Conservation (phyloP, 2,329 filamentous ascomycete genomes). For the Hypocrella siamensis region DNA sequence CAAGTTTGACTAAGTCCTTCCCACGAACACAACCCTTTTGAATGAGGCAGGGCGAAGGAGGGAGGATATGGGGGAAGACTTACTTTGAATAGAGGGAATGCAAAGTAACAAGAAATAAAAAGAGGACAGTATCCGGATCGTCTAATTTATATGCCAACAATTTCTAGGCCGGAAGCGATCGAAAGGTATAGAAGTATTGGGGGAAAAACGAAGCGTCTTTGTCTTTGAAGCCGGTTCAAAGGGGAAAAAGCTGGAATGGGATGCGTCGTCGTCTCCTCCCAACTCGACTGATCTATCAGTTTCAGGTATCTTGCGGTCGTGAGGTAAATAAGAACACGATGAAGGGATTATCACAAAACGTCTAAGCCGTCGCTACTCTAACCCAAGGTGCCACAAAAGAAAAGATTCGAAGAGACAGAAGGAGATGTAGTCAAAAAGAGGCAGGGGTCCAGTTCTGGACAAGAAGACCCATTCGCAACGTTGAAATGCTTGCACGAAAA, state of each 20-base stretch:
- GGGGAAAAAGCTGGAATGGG: not conserved
- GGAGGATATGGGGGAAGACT: too few species aligned
- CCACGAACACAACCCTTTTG: too few species aligned
- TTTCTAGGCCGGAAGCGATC: too few species aligned
- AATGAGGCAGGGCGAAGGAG: too few species aligned
- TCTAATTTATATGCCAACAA: too few species aligned
- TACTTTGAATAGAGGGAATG: too few species aligned
- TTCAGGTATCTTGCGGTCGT: conserved; percentile 7
- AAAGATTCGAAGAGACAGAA: not conserved
- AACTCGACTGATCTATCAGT: conserved; percentile 8
- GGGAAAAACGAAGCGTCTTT: too few species aligned
- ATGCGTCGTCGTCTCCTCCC: conserved; percentile 4
- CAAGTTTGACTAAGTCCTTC: too few species aligned
- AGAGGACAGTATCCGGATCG: too few species aligned
- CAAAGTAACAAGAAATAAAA: too few species aligned
- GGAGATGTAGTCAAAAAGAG: too few species aligned
- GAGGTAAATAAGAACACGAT: conserved; percentile 7
- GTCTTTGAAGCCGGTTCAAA: not conserved
- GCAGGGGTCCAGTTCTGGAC: not conserved
- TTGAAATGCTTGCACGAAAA: conserved; percentile 3
- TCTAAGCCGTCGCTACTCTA: conserved; percentile 25
- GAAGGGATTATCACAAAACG: conserved; percentile 10
- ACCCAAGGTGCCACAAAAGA: conserved; percentile 14
- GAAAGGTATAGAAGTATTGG: too few species aligned
- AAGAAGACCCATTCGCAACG: conserved; percentile 12